Evolutionary conservation across 2,329 filamentous ascomycete genomes (phyloP).

Genomic region (Zalaria obscura): DNA sequence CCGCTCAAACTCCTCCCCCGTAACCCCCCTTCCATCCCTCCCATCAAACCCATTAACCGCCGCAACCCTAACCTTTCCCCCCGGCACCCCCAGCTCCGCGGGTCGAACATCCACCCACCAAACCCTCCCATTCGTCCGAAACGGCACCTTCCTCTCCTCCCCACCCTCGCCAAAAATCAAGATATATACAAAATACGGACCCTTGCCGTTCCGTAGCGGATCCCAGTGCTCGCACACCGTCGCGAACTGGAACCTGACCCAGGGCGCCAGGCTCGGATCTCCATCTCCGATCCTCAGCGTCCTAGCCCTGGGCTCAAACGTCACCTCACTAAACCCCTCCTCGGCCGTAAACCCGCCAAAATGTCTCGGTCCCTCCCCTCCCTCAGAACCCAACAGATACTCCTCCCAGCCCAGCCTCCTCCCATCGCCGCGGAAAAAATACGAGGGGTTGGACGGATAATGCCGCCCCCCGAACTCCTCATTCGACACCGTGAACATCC

Average conservation of each 20-base stretch:
- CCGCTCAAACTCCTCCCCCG: conserved; percentile 30
- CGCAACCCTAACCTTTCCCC: conserved; percentile 51
- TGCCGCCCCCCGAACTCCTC: conserved; percentile 71
- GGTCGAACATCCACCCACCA: conserved; percentile 67
- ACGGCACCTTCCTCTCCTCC: conserved; percentile 52
- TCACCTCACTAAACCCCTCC: conserved; percentile 39
- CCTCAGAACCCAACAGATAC: conserved; percentile 53
- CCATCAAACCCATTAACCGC: conserved; percentile 42
- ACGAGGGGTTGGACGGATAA: conserved; percentile 52
- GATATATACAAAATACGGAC: conserved; percentile 54
- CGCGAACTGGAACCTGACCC: conserved; percentile 59
- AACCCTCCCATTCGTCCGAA: conserved; percentile 61
- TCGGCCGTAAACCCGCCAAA: conserved; percentile 32
- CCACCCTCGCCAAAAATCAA: conserved; percentile 53
- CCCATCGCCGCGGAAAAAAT: conserved; percentile 67
- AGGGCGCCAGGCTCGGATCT: conserved; percentile 13
- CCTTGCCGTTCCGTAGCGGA: conserved; percentile 50
- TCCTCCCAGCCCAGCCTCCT: conserved; percentile 61
- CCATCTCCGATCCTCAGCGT: conserved; percentile 3
- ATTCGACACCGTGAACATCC: conserved; percentile 49
- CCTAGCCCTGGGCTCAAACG: conserved; percentile 43
- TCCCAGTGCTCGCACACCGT: conserved; percentile 75
- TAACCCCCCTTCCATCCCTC: conserved; percentile 39
- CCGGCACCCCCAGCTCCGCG: conserved; percentile 50
- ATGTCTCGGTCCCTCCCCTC: conserved; percentile 27